Percentiles rank a stretch among this genome's conserved stretches.
Evolutionary conservation across 371 early-diverging fungal genomes (phyloP).

Genomic region (Gilbertella persicaria): DNA sequence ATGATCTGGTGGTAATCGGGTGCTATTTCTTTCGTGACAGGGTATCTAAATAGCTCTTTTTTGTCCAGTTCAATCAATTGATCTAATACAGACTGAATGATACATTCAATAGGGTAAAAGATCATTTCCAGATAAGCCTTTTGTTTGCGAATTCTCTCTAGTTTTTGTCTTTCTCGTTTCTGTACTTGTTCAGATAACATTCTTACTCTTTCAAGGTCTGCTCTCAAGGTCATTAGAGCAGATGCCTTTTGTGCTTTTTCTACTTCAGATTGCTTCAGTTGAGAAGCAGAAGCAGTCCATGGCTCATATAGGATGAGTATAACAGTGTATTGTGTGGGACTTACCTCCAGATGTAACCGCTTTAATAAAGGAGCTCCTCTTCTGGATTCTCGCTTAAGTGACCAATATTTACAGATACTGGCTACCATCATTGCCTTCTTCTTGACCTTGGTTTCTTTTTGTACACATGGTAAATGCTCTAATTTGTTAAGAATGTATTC

Average conservation of each 20-base stretch:
- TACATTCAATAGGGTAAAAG: constrained; percentile 72
- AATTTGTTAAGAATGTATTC: constrained; percentile 67
- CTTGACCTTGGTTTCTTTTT: constrained; percentile 40
- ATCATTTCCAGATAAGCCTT: constrained; percentile 68
- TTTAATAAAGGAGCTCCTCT: constrained; percentile 93
- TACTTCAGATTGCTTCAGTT: constrained; percentile 78
- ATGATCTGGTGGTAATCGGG: constrained; percentile 83
- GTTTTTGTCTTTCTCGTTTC: constrained; percentile 85
- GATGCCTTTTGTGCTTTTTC: constrained; percentile 69
- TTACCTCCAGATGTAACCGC: constrained; percentile 90
- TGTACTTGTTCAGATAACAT: constrained; percentile 84
- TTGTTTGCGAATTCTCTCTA: constrained; percentile 62
- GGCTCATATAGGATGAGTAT: constrained; percentile 53
- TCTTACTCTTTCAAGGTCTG: constrained; percentile 87
- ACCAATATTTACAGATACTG: constrained; percentile 89
- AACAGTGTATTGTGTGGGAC: not conserved
- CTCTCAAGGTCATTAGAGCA: constrained; percentile 63
- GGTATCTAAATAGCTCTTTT: constrained; percentile 56
- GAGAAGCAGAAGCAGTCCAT: constrained; percentile 91
- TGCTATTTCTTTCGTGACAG: constrained; percentile 76
- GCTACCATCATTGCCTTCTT: constrained; percentile 61
- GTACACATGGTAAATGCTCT: constrained; percentile 47
- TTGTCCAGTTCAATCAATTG: constrained; percentile 62
- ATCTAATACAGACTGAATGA: constrained; percentile 62
- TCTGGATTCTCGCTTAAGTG: constrained; percentile 84